Base-by-base conservation (phyloP, 179 eudicot species). In the Silene coronaria region DNA sequence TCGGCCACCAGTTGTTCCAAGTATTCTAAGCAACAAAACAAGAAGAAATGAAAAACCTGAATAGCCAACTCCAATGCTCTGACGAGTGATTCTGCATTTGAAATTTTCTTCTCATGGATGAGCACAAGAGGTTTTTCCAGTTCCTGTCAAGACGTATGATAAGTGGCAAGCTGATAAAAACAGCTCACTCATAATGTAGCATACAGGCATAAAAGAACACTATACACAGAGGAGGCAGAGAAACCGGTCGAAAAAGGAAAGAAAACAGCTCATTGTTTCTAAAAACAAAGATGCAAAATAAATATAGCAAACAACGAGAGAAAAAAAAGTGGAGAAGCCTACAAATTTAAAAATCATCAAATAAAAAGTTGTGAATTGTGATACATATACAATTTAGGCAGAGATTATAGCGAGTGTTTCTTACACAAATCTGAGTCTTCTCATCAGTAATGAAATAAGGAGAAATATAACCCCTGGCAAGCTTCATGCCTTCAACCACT, bases 401-500 rank as follows among this genome's bases (percentile, higher is more conserved):
- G 42, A 76, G 53, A 3, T 0, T 26, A 14, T 17, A 45, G 51
- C 22, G 30, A 73, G 60, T 11, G 19, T 42, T 38, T 85, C 97
- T 71, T 84, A 94, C 97, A 83, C 96, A 92, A 84, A 88, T 94
- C 70, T 87, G 93, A 63, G 94, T 88, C 83, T 89, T 90, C 81
- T 55, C 84, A 70, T 94, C 91, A 38, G 97, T 94, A 70, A 92
- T 87, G 82, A 94, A 94, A 82, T 92, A 92, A 71, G 98, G 96
- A 84, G 98, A 94, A 81, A 94, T 92, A 72, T 88, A 94, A 69
- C 98, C 97, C 84, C 98, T 84, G 68, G 84, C 89, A 66, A 94
- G 89, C 88, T 94, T 92, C 98, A 94, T 89, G 72, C 98, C 98
- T 80, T 94, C 98, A 80, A 94, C 92, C 81, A 91, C 96, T 82